Evolutionary conservation across 768 basidiomycete genomes (phyloP), one percentile per base, ranked within the genome.

Genomic region (Termitomyces sp.): DNA sequence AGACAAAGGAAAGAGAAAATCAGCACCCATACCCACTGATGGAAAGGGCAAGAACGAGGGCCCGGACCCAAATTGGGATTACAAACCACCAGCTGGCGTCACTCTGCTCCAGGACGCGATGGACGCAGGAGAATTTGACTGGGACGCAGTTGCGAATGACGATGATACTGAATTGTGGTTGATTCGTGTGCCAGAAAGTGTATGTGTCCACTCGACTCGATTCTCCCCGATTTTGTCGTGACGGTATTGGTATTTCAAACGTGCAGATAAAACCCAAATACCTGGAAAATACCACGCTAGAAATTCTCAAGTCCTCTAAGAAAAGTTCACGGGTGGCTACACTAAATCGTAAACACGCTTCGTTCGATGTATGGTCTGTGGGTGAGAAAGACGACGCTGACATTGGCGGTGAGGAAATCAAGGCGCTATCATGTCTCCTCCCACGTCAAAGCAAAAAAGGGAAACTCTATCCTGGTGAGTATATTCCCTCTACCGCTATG

Each of bases 141-240:
- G 89, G 89, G 87, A 88, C 60, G 72, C 75, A 7, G 62, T 92
- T 5, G 77, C 82, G 12, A 67, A 79, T 2, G 72, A 81, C 54
- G 79, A 87, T 32, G 82, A 91, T 61, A 66, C 84, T 11, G 90
- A 92, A 65, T 66, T 92, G 9, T 91, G 89, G 84, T 73, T 91
- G 13, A 80, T 92, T 39, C 82, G 90, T 12, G 81, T 85, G 16
- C 90, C 90, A 24, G 84, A 87, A 13, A 79, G 79, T 42, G 90
- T 91, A 68, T 61, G 88, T 76, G 3, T 33, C 58, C 11, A 8
- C 16, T 28, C 28, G 28, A 28, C 28, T 28, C 28, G 28, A 28
- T 20, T 6, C 12, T 49, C n/a, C 28, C 4, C 28, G 28, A 28
- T 20, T 6, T 11, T 49, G 18, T 40, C 13, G 54, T 24, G 7